phyloP scores from a whole-genome alignment of 371 early-diverging fungal species.

The Actinomortierella ambigua region DNA sequence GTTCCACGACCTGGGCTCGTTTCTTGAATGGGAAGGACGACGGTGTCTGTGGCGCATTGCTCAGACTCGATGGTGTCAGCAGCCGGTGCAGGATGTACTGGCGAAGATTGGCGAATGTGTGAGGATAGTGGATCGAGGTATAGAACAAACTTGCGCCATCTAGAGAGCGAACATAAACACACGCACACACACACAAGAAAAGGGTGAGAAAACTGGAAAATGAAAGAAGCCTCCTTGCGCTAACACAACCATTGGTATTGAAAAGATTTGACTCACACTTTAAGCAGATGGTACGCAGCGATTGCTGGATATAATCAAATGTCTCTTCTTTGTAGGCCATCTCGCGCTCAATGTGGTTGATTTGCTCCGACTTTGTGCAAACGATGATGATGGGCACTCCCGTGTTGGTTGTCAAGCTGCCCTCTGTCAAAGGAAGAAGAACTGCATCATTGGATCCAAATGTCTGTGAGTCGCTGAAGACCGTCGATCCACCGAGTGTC shows the following conservation, averaged over 20 bases:
- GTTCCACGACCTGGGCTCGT: constrained; percentile 83
- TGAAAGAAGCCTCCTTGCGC: background rate
- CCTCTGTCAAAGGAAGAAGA: constrained; percentile 78
- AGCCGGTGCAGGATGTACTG: constrained; percentile 86
- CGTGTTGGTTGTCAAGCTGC: constrained; percentile 82
- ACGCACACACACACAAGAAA: constrained; percentile 6
- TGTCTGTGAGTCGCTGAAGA: constrained; percentile 24
- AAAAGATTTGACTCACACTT: constrained; percentile 79
- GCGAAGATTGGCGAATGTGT: constrained; percentile 77
- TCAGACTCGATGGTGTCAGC: constrained; percentile 47
- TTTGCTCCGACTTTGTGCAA: constrained; percentile 89
- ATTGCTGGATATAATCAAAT: constrained; percentile 96
- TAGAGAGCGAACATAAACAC: constrained; percentile 27
- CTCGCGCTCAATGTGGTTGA: constrained; percentile 79
- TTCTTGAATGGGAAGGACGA: constrained; percentile 63
- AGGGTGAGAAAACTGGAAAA: background rate
- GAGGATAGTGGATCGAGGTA: constrained; percentile 81
- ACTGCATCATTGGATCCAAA: constrained; percentile 51
- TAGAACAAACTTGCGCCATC: constrained; percentile 94
- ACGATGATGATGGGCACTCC: constrained; percentile 91
- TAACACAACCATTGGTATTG: too few relatives aligned
- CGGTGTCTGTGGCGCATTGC: constrained; percentile 44
- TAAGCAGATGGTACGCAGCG: constrained; percentile 87
- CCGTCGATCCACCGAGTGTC: constrained; percentile 13
- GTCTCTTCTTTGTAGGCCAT: constrained; percentile 88